Evolutionary conservation across 306 rosid species (phyloP).

Genomic region (Prunus davidiana): DNA sequence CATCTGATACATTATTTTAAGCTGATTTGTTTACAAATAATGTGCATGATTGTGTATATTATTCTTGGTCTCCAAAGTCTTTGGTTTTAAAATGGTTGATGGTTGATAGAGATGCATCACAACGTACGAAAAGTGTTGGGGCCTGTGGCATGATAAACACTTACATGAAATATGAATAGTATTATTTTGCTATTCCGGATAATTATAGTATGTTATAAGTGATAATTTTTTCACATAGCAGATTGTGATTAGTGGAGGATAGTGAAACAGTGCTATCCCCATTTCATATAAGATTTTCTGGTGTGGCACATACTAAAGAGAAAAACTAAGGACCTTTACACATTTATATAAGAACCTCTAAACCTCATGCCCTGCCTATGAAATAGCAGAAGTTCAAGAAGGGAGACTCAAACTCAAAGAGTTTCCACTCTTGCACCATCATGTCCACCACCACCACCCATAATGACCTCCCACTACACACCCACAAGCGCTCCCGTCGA

Average conservation of each 20-base stretch:
- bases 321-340: neutral
- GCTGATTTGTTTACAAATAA: no score
- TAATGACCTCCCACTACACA: constrained; percentile 23
- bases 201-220: no score
- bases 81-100: no score
- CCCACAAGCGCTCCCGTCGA: neutral
- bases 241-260: fast-evolving
- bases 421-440: neutral
- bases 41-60: no score
- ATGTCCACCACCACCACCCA: neutral
- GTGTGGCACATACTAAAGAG: no score
- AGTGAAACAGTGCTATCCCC: fast-evolving
- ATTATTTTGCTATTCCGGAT: no score
- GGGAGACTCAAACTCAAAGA: neutral
- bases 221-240: fast-evolving
- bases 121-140: no score
- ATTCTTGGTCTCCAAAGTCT: no score
- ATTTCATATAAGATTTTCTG: no score
- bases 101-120: no score
- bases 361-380: neutral
- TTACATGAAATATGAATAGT: fast-evolving
- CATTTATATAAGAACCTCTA: neutral
- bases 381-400: neutral
- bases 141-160: no score
- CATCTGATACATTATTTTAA: no score